Conservation (phyloP, 176 grass and related monocot genomes). For the Carex littledalei region DNA sequence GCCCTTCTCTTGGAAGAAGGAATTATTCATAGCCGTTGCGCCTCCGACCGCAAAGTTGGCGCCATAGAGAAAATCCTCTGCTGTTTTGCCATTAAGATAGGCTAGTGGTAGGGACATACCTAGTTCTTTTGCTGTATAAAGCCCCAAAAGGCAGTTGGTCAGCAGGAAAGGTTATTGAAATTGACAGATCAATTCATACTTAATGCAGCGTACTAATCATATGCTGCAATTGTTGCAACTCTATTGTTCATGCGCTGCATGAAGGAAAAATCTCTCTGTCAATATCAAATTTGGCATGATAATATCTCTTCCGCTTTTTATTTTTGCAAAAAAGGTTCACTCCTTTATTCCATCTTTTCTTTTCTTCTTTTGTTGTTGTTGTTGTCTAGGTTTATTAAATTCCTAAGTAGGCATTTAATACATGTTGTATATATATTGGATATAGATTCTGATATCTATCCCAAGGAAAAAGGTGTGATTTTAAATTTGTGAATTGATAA, state of each 20-base stretch:
- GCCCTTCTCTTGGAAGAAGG: not conserved
- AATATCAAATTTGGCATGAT: not conserved
- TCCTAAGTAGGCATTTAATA: not conserved
- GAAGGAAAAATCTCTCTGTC: too few relatives aligned
- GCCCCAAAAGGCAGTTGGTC: not conserved
- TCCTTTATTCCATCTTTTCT: not conserved
- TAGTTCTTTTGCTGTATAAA: not conserved
- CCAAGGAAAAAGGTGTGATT: not conserved
- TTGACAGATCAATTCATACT: too few relatives aligned
- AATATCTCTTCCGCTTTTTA: too few relatives aligned
- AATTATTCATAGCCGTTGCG: conserved; percentile 2
- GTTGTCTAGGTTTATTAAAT: not conserved
- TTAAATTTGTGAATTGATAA: not conserved
- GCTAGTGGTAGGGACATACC: not conserved
- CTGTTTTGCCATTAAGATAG: not conserved
- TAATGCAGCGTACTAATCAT: too few relatives aligned
- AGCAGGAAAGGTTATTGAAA: too few relatives aligned
- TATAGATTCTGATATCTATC: not conserved
- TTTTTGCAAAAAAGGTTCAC: not conserved
- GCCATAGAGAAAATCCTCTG: not conserved
- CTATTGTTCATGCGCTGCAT: too few relatives aligned
- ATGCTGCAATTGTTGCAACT: too few relatives aligned
- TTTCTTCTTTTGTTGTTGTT: not conserved
- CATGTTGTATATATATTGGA: not conserved
- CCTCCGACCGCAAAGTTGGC: conserved; percentile 7